Evolutionary conservation across 495 filamentous ascomycete species (phyloP).

Genomic region (Parmelia sp.): DNA sequence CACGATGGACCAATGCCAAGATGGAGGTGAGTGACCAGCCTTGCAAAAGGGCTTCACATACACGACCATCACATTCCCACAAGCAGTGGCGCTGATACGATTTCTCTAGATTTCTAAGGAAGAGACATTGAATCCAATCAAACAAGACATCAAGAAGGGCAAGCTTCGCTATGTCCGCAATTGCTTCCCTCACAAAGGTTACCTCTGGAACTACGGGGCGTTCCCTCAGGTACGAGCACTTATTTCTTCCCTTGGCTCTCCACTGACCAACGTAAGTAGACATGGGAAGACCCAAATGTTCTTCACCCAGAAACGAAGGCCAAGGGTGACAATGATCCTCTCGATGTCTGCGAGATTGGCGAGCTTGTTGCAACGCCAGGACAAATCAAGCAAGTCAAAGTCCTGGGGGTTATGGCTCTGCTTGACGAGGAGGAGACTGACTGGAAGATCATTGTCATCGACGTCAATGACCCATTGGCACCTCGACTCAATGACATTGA

Average conservation of each 20-base stretch:
- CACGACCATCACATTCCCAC: background rate
- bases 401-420: constrained; percentile 97
- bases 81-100: constrained; percentile 8
- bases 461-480: constrained; percentile 94
- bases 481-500: constrained; percentile 97
- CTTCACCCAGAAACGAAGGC: constrained; percentile 98
- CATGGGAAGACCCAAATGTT: constrained; percentile 96
- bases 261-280: constrained; percentile 46
- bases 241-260: background rate
- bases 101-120: constrained; percentile 81
- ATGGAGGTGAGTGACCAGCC: constrained; percentile 63
- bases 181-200: constrained; percentile 99
- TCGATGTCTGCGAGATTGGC: constrained; percentile 99
- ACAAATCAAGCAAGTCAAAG: constrained; percentile 99
- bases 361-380: constrained; percentile 92
- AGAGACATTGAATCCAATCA: constrained; percentile 93
- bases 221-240: constrained; percentile 77
- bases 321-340: constrained; percentile 98
- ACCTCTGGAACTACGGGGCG: constrained; percentile 99
- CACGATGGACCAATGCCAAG: constrained; percentile 99
- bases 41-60: background rate
- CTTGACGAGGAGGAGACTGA: constrained; percentile 99
- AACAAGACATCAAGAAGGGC: constrained; percentile 52
- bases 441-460: constrained; percentile 99
- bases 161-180: constrained; percentile 90